Base-by-base conservation (phyloP, 441 rosid species). In the Euphorbia neoarborescens region DNA sequence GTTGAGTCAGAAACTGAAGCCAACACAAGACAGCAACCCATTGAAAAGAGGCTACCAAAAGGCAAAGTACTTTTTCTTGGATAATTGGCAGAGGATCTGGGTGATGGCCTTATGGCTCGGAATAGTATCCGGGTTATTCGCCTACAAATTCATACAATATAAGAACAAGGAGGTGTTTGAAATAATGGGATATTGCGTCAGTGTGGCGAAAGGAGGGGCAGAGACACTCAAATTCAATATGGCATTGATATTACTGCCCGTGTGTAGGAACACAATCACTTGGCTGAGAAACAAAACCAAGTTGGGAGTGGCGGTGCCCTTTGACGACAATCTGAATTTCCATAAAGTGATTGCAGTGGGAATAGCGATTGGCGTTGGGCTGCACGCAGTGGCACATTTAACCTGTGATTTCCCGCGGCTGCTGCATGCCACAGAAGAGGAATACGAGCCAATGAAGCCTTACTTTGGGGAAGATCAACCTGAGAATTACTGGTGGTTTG, bases 221-320 rank as follows among this genome's bases (percentile, higher is more conserved):
- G 98, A 93, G 85, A 90, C 89, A 0, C 88, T 83, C 14, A 93
- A 90, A 68, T 86, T 93, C 92, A 92, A 92, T 80, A 92, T 92
- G 98, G 97, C 97, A 38, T 80, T 92, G 69, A 89, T 92, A 62
- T 76, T 92, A 30, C 70, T 90, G 0, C 97, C 98, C 1, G 94
- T 90, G 30, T 92, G 97, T 74, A 82, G 98, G 5, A 90, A 90
- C 76, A 90, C 96, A 58, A 90, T 92, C 35, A 90, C 98, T 40
- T 90, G 96, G 95, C 94, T 92, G 3, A 76, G 98, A 73, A 88
- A 88, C 86, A 92, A 88, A 80, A 86, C 96, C 54, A 87, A 88
- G 79, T 62, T 89, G 66, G 91, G 98, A 2, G 68, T 65, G 30
- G 82, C 75, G 0, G 90, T 90, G 61, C 98, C 97, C 12, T 89